Percentiles rank a stretch among this genome's conserved stretches.
phyloP scores from a whole-genome alignment of 345 rosid genomes.

The Barbarea vulgaris region DNA sequence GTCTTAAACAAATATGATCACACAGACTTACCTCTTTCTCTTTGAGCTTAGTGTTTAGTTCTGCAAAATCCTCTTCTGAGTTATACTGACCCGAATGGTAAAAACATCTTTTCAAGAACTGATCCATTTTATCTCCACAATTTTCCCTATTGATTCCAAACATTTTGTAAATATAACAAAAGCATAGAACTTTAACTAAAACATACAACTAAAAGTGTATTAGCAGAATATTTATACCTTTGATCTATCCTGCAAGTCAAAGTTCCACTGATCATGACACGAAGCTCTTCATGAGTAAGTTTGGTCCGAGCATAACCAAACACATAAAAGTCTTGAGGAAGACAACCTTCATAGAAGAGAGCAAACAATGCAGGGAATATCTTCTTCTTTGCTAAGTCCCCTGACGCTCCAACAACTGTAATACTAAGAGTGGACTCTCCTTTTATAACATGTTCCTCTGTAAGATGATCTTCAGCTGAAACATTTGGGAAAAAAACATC shows the following conservation, averaged over 20 bases:
- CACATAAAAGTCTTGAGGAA: slow-evolving; percentile 68
- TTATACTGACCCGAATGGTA: slow-evolving; percentile 82
- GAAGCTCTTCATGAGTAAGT: slow-evolving; percentile 76
- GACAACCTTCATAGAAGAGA: slow-evolving; percentile 80
- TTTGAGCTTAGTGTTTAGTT: slow-evolving; percentile 66
- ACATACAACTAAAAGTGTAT: background rate
- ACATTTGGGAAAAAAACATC: slow-evolving; percentile 15
- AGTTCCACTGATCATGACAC: slow-evolving; percentile 68
- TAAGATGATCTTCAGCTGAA: slow-evolving; percentile 48
- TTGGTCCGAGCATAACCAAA: slow-evolving; percentile 84
- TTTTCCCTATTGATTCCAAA: slow-evolving; percentile 58
- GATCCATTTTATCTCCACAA: slow-evolving; percentile 80
- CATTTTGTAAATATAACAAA: background rate
- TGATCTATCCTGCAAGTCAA: slow-evolving; percentile 87
- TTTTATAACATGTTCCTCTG: slow-evolving; percentile 37
- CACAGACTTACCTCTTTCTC: slow-evolving; percentile 69
- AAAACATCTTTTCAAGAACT: slow-evolving; percentile 80
- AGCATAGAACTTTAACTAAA: background rate
- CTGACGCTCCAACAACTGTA: slow-evolving; percentile 93
- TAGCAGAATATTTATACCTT: slow-evolving; percentile 49
- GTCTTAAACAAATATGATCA: background rate
- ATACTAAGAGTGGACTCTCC: slow-evolving; percentile 64
- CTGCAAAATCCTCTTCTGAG: slow-evolving; percentile 73
- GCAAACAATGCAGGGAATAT: slow-evolving; percentile 93
- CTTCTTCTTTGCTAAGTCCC: slow-evolving; percentile 94